A percentile compares a stretch with the other conserved stretches of the same genome.
These are phyloP conservation scores for Mercurialis annua DNA, from an alignment of 345 rosid genomes.

Conservation along the genomic window DNA sequence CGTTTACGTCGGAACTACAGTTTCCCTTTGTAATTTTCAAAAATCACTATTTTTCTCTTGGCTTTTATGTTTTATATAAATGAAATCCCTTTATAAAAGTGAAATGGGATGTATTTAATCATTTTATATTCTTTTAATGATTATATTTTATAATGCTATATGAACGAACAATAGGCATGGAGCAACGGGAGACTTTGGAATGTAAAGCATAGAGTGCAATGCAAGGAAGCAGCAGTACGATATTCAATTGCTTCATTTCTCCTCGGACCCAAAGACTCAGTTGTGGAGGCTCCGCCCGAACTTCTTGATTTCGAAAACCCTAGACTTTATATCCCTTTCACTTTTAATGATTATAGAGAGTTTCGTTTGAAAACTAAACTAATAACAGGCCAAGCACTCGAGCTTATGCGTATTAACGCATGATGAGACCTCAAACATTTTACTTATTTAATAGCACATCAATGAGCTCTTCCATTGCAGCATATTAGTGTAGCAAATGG, in stretches of 20 bases:
- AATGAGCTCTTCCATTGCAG: too few species aligned
- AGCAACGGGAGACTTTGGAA: constrained; percentile 68
- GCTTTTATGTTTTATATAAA: too few species aligned
- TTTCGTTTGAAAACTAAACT: constrained; percentile 36
- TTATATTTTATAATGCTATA: too few species aligned
- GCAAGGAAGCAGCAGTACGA: constrained; percentile 54
- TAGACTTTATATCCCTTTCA: constrained; percentile 38
- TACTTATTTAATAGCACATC: too few species aligned
- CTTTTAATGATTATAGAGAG: constrained; percentile 44
- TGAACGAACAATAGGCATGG: constrained; percentile 41
- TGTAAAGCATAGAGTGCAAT: constrained; percentile 70
- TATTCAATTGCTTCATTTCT: constrained; percentile 70
- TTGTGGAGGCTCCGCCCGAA: constrained; percentile 38
- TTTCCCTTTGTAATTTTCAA: too few species aligned
- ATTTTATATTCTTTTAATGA: background rate
- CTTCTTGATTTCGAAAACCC: constrained; percentile 43
- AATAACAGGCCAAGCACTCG: constrained; percentile 53
- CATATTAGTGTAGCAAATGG: too few species aligned
- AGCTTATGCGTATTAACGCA: constrained; percentile 27
- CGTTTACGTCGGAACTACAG: too few species aligned
- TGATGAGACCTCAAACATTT: too few species aligned
- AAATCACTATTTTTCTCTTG: too few species aligned
- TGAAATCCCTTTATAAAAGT: too few species aligned
- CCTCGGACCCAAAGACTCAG: constrained; percentile 49
- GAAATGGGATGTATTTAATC: too few species aligned